Base-by-base conservation (phyloP, 2,329 filamentous ascomycete genomes). In the Colletotrichum sidae region DNA sequence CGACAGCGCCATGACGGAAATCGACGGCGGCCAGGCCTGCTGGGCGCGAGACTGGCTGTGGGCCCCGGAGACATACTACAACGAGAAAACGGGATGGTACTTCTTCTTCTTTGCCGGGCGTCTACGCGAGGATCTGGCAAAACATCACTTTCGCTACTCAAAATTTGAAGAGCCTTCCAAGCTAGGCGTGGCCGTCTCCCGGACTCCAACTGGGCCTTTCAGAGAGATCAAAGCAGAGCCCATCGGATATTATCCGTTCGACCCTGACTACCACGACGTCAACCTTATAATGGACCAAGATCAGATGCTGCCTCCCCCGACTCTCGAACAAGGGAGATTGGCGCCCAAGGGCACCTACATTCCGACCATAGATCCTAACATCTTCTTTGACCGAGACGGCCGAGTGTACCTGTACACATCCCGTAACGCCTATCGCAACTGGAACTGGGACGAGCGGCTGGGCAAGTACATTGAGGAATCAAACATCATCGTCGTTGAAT, bases 391-490 rank as follows among this genome's bases (percentile, higher is more conserved):
- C 42, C 54, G 45, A 8, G 67, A 69, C 37, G 68, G 57, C 38
- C 68, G 68, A 3, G 63, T 66, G 25, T 66, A 66, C 44, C 57
- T 78, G 0, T 77, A 77, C 59, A 65, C 70, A 4, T 78, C 76
- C 1, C 70, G 76, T 6, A 78, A 78, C 49, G 76, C 76, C 3
- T 78, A 78, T 55, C 70, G 76, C 1, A 78, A 78, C 51, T 78
- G 76, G 76, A 78, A 76, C 39, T 78, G 76, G 76, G 76, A 78
- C 46, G 64, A 67, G 1, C 53, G 65, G 4, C 45, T 77, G 17
- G 71, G 71, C 13, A 78, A 78, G 65, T 78, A 78, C 60, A 73
- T 78, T 15, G 76, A 78, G 54, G 76, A 78, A 53, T 78, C 76
- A 44, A 78, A 78, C 58, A 77, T 78, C 44, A 77, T 78, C 46